A percentile compares a stretch with the other conserved stretches of the same genome.
phyloP scores from a whole-genome alignment of 129 eudicot species.

The Ambrosia artemisiifolia region DNA sequence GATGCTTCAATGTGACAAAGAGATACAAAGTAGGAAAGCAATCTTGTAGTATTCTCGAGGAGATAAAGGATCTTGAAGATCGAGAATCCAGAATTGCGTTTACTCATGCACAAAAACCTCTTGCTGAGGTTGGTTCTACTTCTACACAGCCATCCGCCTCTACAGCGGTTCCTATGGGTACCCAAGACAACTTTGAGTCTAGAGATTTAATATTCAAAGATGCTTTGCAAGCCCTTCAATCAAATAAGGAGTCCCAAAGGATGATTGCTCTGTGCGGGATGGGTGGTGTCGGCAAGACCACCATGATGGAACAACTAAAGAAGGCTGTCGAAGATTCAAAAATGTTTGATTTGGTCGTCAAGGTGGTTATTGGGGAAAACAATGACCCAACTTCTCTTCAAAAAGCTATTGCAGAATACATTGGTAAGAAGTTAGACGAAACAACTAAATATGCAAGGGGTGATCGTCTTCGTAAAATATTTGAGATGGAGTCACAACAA shows the following conservation, averaged over 20 bases:
- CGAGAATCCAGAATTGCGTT: neutral
- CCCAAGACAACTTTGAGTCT: neutral
- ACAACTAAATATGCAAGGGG: slow-evolving; percentile 10
- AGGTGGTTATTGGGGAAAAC: slow-evolving; percentile 14
- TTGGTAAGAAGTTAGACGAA: neutral
- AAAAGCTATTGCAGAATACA: neutral
- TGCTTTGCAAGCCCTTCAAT: neutral
- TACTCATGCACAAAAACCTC: neutral
- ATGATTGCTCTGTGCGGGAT: slow-evolving; percentile 18
- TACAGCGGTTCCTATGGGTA: neutral
- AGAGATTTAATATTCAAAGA: neutral
- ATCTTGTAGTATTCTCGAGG: neutral
- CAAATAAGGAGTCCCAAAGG: neutral
- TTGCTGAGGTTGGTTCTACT: neutral
- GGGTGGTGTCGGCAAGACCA: slow-evolving; percentile 21
- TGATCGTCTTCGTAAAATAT: neutral
- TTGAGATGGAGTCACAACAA: neutral
- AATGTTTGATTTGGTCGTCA: neutral
- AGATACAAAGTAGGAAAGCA: slow-evolving; percentile 7
- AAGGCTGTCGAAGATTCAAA: neutral
- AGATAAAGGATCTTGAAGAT: neutral
- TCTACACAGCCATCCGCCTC: neutral
- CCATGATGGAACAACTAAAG: neutral
- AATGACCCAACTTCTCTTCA: neutral
- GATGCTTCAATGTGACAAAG: slow-evolving; percentile 5